Evolutionary conservation across 1,139 yeast genomes (phyloP).

Genomic region (Protomyces inundatus): DNA sequence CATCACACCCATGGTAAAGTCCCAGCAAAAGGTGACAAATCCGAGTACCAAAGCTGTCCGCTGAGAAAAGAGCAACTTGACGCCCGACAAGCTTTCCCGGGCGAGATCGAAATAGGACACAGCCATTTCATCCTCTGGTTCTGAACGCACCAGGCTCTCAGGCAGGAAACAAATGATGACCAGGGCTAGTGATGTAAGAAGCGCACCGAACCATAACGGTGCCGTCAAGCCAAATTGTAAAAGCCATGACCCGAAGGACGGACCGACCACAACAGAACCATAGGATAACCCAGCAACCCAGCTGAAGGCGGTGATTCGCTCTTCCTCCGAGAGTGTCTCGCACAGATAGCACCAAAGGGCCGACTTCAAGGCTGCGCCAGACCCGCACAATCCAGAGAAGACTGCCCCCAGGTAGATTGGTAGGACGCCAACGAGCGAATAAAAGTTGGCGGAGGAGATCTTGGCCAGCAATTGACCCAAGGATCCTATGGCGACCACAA

Average conservation of each 20-base stretch:
- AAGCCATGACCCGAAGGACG: not conserved
- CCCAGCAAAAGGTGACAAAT: not conserved
- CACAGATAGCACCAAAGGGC: not conserved
- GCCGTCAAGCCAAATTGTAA: not conserved
- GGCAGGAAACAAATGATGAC: not conserved
- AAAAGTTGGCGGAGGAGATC: not conserved
- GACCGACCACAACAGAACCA: not conserved
- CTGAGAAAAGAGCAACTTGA: not conserved
- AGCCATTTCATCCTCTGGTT: not conserved
- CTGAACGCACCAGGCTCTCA: not conserved
- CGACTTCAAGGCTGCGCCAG: not conserved
- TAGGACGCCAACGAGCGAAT: not conserved
- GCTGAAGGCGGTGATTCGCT: not conserved
- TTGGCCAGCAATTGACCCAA: not conserved
- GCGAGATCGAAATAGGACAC: not conserved
- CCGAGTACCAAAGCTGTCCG: not conserved
- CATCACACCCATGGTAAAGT: not conserved
- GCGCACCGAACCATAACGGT: not conserved
- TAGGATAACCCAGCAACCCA: not conserved
- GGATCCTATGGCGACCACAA: not conserved
- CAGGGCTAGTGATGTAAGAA: not conserved
- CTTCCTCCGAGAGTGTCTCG: not conserved
- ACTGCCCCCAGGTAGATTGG: not conserved
- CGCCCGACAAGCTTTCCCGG: not conserved
- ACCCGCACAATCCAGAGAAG: not conserved